These are phyloP conservation scores for Arthrobotrys megalospora DNA, from an alignment of 2,329 filamentous ascomycete genomes.

Conservation along the genomic window DNA sequence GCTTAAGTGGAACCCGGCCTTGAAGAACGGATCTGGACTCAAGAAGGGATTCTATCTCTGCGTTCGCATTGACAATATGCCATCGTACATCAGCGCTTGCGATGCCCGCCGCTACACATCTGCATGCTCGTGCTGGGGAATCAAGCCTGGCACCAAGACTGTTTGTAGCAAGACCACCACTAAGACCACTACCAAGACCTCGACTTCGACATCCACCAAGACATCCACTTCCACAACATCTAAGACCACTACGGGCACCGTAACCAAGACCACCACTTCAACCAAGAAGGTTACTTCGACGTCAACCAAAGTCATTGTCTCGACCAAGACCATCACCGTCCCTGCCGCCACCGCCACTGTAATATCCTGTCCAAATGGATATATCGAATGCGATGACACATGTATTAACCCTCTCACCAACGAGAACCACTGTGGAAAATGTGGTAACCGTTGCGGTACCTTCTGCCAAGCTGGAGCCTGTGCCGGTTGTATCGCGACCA, in stretches of 20 bases:
- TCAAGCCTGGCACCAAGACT: constrained; percentile 33
- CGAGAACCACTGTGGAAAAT: constrained; percentile 34
- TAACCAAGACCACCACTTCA: constrained; percentile 3
- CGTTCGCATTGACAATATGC: constrained; percentile 22
- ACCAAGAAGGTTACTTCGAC: constrained; percentile 3
- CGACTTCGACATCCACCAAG: constrained; percentile 10
- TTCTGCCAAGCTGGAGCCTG: constrained; percentile 44
- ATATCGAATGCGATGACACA: constrained; percentile 4
- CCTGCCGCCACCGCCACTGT: constrained; percentile 33
- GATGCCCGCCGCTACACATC: constrained; percentile 30
- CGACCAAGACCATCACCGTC: constrained; percentile 7
- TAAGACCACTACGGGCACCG: constrained; percentile 9
- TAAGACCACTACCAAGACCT: constrained; percentile 10
- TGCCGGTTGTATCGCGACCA: constrained; percentile 24
- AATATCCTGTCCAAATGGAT: constrained; percentile 23
- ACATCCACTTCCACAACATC: constrained; percentile 10
- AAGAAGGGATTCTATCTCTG: constrained; percentile 32
- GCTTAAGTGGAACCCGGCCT: constrained; percentile 32
- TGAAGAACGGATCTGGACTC: constrained; percentile 33
- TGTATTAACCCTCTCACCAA: constrained; percentile 14
- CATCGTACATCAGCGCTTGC: constrained; percentile 29
- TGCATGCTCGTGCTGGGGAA: constrained; percentile 28
- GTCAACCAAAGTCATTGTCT: neutral
- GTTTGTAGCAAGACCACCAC: constrained; percentile 29
- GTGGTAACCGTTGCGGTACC: constrained; percentile 34